Conservation (phyloP, 768 basidiomycete genomes). For the Panaeolus papilionaceus region DNA sequence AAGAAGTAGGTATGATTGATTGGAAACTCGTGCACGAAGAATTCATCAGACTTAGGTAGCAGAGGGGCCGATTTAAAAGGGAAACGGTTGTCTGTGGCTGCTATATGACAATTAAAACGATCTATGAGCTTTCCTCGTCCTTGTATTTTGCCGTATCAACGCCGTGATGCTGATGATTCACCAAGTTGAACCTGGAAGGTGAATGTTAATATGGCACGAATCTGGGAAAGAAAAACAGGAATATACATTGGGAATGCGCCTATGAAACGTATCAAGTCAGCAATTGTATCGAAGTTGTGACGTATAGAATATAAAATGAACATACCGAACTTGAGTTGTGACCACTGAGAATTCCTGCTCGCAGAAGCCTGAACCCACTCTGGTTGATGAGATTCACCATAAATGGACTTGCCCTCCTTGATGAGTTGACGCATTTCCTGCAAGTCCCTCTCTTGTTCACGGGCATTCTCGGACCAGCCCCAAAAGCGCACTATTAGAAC, state of each 20-base stretch:
- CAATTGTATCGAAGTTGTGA: conserved; percentile 19
- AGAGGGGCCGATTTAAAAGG: conserved; percentile 8
- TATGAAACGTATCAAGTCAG: conserved; percentile 34
- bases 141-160: conserved; percentile 84
- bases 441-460: conserved; percentile 80
- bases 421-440: conserved; percentile 80
- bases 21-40: neutral
- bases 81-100: conserved; percentile 4
- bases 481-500: conserved; percentile 79
- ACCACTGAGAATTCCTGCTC: conserved; percentile 87
- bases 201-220: conserved; percentile 20
- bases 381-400: conserved; percentile 84
- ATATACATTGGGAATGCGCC: conserved; percentile 80
- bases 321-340: conserved; percentile 92
- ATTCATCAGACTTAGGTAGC: conserved; percentile 1
- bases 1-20: neutral
- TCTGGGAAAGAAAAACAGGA: conserved; percentile 17
- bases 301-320: conserved; percentile 23
- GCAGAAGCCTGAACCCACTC: conserved; percentile 88
- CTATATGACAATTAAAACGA: conserved; percentile 9
- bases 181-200: conserved; percentile 86
- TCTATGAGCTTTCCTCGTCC: conserved; percentile 35
- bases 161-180: conserved; percentile 89
- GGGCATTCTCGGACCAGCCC: conserved; percentile 92
- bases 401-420: conserved; percentile 80